Base-by-base conservation (phyloP, 169 alveolate genomes). In the Sarcocystis neurona region DNA sequence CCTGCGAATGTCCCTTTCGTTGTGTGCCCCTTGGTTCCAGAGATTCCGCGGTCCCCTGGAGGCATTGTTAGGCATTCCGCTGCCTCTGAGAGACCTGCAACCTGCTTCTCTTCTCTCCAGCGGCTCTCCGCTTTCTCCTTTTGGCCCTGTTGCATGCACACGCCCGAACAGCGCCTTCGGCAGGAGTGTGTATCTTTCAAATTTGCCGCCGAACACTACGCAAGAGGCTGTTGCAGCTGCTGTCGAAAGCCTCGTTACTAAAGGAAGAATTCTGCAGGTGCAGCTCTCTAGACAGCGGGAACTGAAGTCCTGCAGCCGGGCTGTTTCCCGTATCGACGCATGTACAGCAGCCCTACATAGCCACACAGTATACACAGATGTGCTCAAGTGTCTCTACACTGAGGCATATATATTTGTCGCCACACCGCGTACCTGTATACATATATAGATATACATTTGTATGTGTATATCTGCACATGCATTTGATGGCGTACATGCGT, bases 111-210 rank as follows among this genome's bases (percentile, higher is more conserved):
- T 44, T 5, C 12, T 66, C 32, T 20, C 53, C 32, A 34, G 43
- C 68, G 79, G 89, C 1, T 34, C 79, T 6, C 58, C 58, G 30
- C 39, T 63, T 2, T 68, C 58, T 53, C 79, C 79, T 32, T 43
- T 41, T 6, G 58, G 53, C 23, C 78, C 34, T 6, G 80, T 46
- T 0, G 89, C 70, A 23, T 12, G 32, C 79, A 44, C 72, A 1
- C 89, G 89, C 32, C 89, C 89, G 2, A 68, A 82, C 79, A 53
- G 79, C 63, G 89, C 89, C 23, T 82, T 82, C 63, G 89, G 89
- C 20, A 8, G 89, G 41, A 82, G 89, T 23, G 72, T 82, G 2
- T 82, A 82, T 30, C 79, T 82, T 23, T 82, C 89, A 18, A 82
- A 82, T 37, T 60, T 82, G 58, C 89, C 89, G 0, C 89, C 82